phyloP scores from a whole-genome alignment of 768 basidiomycete species.

The Naganishia antarctica region DNA sequence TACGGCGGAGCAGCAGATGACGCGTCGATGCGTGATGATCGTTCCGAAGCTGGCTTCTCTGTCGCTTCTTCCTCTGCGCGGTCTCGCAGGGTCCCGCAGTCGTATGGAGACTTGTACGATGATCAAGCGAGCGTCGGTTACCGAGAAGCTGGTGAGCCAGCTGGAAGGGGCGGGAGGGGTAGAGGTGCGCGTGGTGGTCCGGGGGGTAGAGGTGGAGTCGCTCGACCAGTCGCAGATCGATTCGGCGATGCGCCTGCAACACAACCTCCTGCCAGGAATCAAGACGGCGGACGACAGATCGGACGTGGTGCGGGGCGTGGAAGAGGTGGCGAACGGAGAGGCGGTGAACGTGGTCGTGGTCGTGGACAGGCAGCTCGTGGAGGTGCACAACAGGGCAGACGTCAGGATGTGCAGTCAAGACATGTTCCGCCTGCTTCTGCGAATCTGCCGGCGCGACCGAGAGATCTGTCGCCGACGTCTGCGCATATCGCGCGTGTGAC shows the following conservation, averaged over 20 bases:
- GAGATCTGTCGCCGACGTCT: slow-evolving; percentile 26
- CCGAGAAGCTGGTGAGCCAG: not conserved
- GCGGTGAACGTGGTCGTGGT: slow-evolving; percentile 27
- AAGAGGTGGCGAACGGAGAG: too few relatives aligned
- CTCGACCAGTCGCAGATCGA: not conserved
- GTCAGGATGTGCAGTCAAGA: not conserved
- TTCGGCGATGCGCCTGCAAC: slow-evolving; percentile 17
- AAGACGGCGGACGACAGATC: slow-evolving; percentile 25
- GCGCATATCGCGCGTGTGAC: slow-evolving; percentile 26
- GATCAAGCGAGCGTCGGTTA: slow-evolving; percentile 13
- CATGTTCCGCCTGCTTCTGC: slow-evolving; percentile 5
- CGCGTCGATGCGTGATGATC: slow-evolving; percentile 8
- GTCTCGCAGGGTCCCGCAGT: slow-evolving; percentile 5
- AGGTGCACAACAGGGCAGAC: slow-evolving; percentile 12
- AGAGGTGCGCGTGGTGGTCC: slow-evolving; percentile 22
- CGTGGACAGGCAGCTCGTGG: slow-evolving; percentile 27
- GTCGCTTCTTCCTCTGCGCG: slow-evolving; percentile 15
- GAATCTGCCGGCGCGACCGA: slow-evolving; percentile 22
- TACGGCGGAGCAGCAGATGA: slow-evolving; percentile 5
- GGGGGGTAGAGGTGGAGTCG: slow-evolving; percentile 2
- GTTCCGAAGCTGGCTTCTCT: slow-evolving; percentile 12
- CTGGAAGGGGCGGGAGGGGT: slow-evolving; percentile 14
- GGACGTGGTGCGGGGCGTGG: slow-evolving; percentile 27
- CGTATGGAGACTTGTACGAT: slow-evolving; percentile 19
- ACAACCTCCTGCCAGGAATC: slow-evolving; percentile 7